phyloP scores from a whole-genome alignment of 2,329 filamentous ascomycete genomes.

The Epichloe sibirici region DNA sequence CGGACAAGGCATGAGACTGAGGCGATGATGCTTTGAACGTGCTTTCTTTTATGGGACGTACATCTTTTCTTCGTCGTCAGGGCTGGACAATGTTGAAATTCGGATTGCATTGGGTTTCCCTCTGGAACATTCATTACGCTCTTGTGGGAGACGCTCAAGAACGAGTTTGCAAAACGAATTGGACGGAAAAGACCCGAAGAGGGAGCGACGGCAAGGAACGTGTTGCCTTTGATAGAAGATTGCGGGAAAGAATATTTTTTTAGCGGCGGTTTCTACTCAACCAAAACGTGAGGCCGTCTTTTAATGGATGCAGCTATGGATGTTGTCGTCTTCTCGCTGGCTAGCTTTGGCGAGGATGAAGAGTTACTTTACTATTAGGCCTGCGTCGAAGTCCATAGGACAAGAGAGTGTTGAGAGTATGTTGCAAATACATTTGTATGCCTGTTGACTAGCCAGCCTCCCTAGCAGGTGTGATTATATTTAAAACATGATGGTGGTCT shows the following conservation, averaged over 20 bases:
- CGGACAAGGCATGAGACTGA: constrained; percentile 13
- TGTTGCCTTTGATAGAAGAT: neutral
- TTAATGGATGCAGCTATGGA: constrained; percentile 6
- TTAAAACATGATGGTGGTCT: no score
- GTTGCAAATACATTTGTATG: neutral
- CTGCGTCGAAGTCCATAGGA: neutral
- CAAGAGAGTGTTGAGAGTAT: neutral
- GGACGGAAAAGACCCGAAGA: constrained; percentile 7
- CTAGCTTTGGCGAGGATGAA: neutral
- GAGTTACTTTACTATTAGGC: neutral
- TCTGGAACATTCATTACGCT: constrained; percentile 12
- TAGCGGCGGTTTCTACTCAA: neutral
- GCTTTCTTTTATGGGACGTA: constrained; percentile 18
- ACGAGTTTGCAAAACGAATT: constrained; percentile 8
- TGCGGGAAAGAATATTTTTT: neutral
- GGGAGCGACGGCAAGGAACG: neutral
- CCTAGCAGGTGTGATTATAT: no score
- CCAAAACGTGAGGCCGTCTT: neutral
- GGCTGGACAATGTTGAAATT: constrained; percentile 14
- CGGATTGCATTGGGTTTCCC: constrained; percentile 12
- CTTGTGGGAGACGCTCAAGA: neutral
- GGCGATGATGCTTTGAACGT: constrained; percentile 12
- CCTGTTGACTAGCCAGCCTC: neutral
- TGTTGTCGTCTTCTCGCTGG: neutral
- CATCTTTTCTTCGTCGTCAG: constrained; percentile 14